Base-by-base conservation (phyloP, 441 rosid species). In the Geranium incanum region DNA sequence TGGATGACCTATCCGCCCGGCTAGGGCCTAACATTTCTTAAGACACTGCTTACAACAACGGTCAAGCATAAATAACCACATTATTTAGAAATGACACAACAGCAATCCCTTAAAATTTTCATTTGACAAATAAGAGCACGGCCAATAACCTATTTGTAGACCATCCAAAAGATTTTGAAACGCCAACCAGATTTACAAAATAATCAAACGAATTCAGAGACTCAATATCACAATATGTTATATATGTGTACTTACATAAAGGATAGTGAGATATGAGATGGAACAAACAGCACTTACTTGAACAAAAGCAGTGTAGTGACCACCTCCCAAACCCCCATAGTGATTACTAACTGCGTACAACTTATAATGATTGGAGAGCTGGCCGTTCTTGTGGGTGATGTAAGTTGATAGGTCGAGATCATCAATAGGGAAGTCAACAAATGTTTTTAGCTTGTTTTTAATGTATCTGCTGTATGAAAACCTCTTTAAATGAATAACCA, bases 231-330 rank as follows among this genome's bases (percentile, higher is more conserved):
- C 52, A 9, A 45, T 45, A 9, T 45, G 52, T 45, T 45, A 45
- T 45, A 45, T 11, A 45, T 3, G n/a, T 9, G 12, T 45, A 45
- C 52, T 1, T 9, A 0, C n/a, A 45, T 2, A 6, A 45, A 11
- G 52, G 13, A 45, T 45, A 45, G 52, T 45, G 13, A 45, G 52
- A 12, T 19, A 60, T 19, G 28, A n/a, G 43, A 39, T 15, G 7
- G 1, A 28, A 55, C 38, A 36, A 36, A 50, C 69, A 48, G 11
- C 68, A 79, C 95, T 86, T 84, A 89, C 95, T 77, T 86, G 95
- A 72, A 89, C 90, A 83, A 83, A 89, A 63, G 95, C 95, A 59
- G 95, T 89, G 79, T 89, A 89, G 78, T 87, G 95, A 79, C 95
- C 95, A 77, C 88, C 89, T 78, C 95, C 90, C 94, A 89, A 83